Conservation (phyloP, 2,329 filamentous ascomycete species). For the Akanthomyces lecanii region DNA sequence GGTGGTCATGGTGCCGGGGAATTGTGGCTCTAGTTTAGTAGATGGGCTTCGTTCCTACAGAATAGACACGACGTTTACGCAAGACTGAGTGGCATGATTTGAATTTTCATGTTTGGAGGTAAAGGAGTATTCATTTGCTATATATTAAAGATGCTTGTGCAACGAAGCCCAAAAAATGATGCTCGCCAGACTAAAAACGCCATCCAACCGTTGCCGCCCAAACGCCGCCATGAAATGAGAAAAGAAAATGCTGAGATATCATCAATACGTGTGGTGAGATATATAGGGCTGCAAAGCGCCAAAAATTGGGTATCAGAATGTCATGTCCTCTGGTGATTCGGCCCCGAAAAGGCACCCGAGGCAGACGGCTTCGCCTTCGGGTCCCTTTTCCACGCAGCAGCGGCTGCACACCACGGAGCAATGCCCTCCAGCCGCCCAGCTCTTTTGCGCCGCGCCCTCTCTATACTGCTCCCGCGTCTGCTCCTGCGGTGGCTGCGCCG, state of each 20-base stretch:
- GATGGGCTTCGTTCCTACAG: neutral
- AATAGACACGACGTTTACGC: constrained; percentile 12
- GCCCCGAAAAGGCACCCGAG: constrained; percentile 54
- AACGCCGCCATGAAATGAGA: constrained; percentile 7
- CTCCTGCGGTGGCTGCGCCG: constrained; percentile 1
- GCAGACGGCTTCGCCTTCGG: constrained; percentile 63
- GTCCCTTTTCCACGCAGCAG: constrained; percentile 63
- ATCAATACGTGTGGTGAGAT: neutral
- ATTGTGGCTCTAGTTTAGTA: constrained; percentile 14
- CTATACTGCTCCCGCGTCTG: constrained; percentile 10
- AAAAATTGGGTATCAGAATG: neutral
- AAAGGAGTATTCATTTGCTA: neutral
- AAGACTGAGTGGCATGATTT: neutral
- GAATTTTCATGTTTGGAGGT: neutral
- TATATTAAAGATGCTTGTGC: neutral
- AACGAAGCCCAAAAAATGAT: neutral
- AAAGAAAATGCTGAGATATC: neutral
- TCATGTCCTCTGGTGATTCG: constrained; percentile 27
- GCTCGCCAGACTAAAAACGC: neutral
- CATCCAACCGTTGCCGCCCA: neutral
- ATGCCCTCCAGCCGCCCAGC: constrained; percentile 43
- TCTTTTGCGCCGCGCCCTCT: constrained; percentile 21
- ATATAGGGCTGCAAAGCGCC: neutral
- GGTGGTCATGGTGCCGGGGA: constrained; percentile 22
- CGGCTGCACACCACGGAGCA: constrained; percentile 58